phyloP scores from a whole-genome alignment of 2,329 filamentous ascomycete genomes.

The Paracoccidioides lutzii region DNA sequence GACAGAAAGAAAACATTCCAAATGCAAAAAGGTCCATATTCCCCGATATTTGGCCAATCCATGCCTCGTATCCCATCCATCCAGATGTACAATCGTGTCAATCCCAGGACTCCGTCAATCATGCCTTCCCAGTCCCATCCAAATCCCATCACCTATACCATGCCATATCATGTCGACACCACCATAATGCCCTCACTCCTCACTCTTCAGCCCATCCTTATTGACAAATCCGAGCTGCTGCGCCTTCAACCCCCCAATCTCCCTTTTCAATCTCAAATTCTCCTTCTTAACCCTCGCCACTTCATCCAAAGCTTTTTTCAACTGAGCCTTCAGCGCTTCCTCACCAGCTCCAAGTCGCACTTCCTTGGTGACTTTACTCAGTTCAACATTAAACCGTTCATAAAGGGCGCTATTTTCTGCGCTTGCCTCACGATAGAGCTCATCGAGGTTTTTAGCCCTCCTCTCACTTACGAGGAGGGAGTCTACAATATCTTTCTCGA shows the following conservation, averaged over 20 bases:
- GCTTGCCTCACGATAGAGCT: conserved; percentile 74
- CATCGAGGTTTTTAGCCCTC: conserved; percentile 70
- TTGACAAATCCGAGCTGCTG: conserved; percentile 26
- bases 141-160: background rate
- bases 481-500: conserved; percentile 59
- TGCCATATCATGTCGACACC: background rate
- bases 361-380: conserved; percentile 68
- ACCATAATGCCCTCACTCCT: conserved; percentile 10
- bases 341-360: conserved; percentile 65
- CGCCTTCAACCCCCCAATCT: conserved; percentile 58
- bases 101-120: background rate
- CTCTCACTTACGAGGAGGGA: conserved; percentile 61
- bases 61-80: background rate
- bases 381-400: conserved; percentile 80
- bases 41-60: background rate
- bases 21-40: background rate
- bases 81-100: background rate
- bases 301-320: conserved; percentile 68
- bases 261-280: conserved; percentile 68
- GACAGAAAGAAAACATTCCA: background rate
- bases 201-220: conserved; percentile 14
- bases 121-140: background rate
- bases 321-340: conserved; percentile 57
- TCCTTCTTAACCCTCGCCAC: conserved; percentile 67
- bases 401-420: conserved; percentile 90